These are phyloP conservation scores for Talaromyces piceae DNA, from an alignment of 2,329 filamentous ascomycete species.

Conservation along the genomic window DNA sequence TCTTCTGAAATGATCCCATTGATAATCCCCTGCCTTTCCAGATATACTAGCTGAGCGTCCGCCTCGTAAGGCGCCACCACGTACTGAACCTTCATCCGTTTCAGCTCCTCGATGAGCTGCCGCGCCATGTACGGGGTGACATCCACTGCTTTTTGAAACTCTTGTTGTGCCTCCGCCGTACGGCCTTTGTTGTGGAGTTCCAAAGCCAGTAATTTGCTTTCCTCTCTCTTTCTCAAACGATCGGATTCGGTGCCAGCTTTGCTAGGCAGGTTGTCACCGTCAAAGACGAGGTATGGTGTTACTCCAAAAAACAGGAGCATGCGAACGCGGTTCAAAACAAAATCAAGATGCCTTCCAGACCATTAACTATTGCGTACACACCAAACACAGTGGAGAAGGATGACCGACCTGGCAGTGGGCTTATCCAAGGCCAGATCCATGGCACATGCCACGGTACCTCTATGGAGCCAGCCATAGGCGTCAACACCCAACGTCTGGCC, in stretches of 20 bases:
- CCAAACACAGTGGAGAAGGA: slow-evolving; percentile 8
- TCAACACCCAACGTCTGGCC: slow-evolving; percentile 92
- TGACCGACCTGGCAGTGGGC: slow-evolving; percentile 73
- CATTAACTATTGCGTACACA: slow-evolving; percentile 14
- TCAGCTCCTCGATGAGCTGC: slow-evolving; percentile 83
- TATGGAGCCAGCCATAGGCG: slow-evolving; percentile 96
- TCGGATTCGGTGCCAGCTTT: slow-evolving; percentile 81
- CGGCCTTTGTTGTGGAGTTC: slow-evolving; percentile 79
- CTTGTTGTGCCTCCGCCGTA: slow-evolving; percentile 67
- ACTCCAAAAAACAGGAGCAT: slow-evolving; percentile 94
- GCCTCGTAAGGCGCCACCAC: slow-evolving; percentile 96
- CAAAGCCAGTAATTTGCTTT: slow-evolving; percentile 66
- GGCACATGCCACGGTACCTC: slow-evolving; percentile 82
- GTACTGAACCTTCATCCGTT: slow-evolving; percentile 70
- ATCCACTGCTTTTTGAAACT: slow-evolving; percentile 92
- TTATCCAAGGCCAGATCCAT: slow-evolving; percentile 83
- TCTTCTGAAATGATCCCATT: slow-evolving; percentile 90
- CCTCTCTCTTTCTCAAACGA: slow-evolving; percentile 65
- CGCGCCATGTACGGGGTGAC: slow-evolving; percentile 95
- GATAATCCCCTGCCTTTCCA: slow-evolving; percentile 78
- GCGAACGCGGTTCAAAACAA: slow-evolving; percentile 78
- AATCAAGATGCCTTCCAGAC: slow-evolving; percentile 70
- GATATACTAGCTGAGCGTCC: slow-evolving; percentile 90
- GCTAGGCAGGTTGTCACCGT: slow-evolving; percentile 90
- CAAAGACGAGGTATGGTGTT: slow-evolving; percentile 91